A percentile compares a stretch with the other conserved stretches of the same genome.
These are phyloP conservation scores for Mycosarcoma mackinlayi DNA, from an alignment of 1,284 basidiomycete species.

Conservation along the genomic window DNA sequence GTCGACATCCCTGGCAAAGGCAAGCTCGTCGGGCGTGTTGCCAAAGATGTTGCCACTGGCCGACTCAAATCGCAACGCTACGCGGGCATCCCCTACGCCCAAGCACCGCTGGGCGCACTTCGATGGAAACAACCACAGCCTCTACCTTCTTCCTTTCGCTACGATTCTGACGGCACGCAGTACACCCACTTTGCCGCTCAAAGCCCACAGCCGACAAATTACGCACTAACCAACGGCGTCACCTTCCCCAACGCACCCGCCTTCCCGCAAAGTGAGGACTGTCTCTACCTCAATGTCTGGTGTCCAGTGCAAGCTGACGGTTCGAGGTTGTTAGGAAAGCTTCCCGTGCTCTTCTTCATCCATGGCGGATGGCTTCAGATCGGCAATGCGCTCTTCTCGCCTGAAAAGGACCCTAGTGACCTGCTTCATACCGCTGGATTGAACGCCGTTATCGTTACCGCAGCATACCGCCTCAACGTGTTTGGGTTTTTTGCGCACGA, in stretches of 20 bases:
- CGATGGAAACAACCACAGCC: conserved; percentile 44
- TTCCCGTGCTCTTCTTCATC: conserved; percentile 47
- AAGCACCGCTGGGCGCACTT: conserved; percentile 34
- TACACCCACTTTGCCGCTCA: conserved; percentile 24
- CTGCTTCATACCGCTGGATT: conserved; percentile 27
- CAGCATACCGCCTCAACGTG: conserved; percentile 47
- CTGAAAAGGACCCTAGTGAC: conserved; percentile 27
- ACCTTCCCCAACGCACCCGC: conserved; percentile 8
- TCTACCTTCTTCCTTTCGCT: conserved; percentile 23
- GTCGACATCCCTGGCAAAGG: conserved; percentile 33
- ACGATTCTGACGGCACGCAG: conserved; percentile 19
- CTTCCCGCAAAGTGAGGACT: conserved; percentile 37
- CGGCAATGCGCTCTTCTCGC: conserved; percentile 28
- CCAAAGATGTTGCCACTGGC: conserved; percentile 20
- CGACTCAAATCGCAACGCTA: conserved; percentile 37
- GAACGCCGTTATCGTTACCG: conserved; percentile 36
- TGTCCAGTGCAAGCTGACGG: conserved; percentile 17
- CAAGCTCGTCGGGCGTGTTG: conserved; percentile 19
- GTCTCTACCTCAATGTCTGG: conserved; percentile 54
- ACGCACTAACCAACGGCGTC: conserved; percentile 29
- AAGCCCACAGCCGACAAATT: conserved; percentile 36
- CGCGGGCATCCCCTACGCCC: conserved; percentile 47
- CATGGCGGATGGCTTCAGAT: conserved; percentile 54
- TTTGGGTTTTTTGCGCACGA: conserved; percentile 53
- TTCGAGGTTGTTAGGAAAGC: conserved; percentile 1